A percentile compares a stretch with the other conserved stretches of the same genome.
Conservation (phyloP, 257 asterid genomes). For the Knoxia roxburghii region DNA sequence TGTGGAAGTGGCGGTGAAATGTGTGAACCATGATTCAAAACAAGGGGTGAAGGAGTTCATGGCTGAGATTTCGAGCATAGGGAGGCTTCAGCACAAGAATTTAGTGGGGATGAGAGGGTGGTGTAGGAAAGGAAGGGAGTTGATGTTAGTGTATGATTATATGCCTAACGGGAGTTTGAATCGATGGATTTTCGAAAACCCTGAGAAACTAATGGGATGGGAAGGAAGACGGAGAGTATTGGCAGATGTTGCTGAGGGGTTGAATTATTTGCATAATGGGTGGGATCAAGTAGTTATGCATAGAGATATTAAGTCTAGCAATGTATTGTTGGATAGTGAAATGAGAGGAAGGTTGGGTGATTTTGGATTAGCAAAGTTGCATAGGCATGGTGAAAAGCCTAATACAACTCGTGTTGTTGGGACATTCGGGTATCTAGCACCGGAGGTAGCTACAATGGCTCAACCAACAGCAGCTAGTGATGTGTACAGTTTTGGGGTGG, state of each 20-base stretch:
- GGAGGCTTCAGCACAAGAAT: constrained; percentile 83
- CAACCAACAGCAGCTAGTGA: constrained; percentile 67
- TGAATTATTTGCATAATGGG: constrained; percentile 68
- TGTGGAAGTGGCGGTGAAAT: constrained; percentile 66
- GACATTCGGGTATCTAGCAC: constrained; percentile 76
- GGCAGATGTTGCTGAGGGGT: constrained; percentile 71
- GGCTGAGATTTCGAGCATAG: constrained; percentile 86
- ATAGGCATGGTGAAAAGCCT: constrained; percentile 70
- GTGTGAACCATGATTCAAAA: constrained; percentile 71
- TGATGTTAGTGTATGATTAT: constrained; percentile 68
- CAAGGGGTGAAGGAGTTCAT: constrained; percentile 82
- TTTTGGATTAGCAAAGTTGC: constrained; percentile 71
- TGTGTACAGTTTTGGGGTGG: constrained; percentile 74
- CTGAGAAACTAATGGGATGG: constrained; percentile 54
- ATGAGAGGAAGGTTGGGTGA: constrained; percentile 80
- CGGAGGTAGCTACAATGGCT: constrained; percentile 72
- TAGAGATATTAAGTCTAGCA: constrained; percentile 84
- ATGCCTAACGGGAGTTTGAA: constrained; percentile 85
- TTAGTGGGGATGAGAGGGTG: constrained; percentile 74
- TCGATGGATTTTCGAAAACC: constrained; percentile 63
- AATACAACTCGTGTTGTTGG: constrained; percentile 83
- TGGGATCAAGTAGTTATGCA: constrained; percentile 86
- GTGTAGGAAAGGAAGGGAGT: constrained; percentile 65
- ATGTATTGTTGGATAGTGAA: constrained; percentile 59
- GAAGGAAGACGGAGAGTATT: constrained; percentile 51